Conservation (phyloP, 768 basidiomycete species). For the Boletus rufocinnamomeus region DNA sequence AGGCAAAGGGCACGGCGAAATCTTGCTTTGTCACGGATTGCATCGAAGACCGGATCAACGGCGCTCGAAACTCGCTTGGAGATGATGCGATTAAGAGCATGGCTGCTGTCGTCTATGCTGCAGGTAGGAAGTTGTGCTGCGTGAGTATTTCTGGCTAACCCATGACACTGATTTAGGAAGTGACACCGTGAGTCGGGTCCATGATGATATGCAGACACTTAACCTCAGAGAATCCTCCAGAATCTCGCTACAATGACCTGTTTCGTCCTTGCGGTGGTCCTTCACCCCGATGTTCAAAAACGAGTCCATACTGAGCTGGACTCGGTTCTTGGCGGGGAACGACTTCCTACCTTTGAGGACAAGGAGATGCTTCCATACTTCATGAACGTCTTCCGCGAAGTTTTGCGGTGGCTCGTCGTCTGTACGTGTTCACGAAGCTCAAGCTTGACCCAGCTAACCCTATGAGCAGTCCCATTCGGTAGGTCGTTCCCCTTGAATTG, state of each 20-base stretch:
- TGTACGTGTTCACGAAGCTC: not conserved
- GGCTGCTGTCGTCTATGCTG: constrained; percentile 8
- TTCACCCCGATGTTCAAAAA: not conserved
- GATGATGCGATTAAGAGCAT: constrained; percentile 8
- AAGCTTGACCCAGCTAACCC: not conserved
- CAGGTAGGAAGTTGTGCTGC: not conserved
- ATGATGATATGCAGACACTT: too few relatives aligned
- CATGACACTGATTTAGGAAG: not conserved
- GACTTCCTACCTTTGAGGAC: constrained; percentile 8
- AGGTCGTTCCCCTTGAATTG: not conserved
- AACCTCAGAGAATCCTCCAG: not conserved
- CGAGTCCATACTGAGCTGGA: constrained; percentile 4
- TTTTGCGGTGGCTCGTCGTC: constrained; percentile 7
- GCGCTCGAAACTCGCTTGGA: not conserved
- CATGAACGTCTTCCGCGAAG: constrained; percentile 8
- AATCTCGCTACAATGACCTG: constrained; percentile 8
- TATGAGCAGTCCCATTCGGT: constrained; percentile 6
- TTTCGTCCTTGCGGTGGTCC: constrained; percentile 4
- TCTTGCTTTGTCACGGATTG: constrained; percentile 8
- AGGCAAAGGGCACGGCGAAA: constrained; percentile 2
- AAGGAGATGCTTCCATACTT: constrained; percentile 4
- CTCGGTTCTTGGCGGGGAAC: not conserved
- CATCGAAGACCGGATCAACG: constrained; percentile 5
- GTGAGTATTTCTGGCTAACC: not conserved
- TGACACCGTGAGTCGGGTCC: constrained; percentile 3